These are phyloP conservation scores for Trichocladium uniseriatum DNA, from an alignment of 495 filamentous ascomycete genomes.

Conservation along the genomic window DNA sequence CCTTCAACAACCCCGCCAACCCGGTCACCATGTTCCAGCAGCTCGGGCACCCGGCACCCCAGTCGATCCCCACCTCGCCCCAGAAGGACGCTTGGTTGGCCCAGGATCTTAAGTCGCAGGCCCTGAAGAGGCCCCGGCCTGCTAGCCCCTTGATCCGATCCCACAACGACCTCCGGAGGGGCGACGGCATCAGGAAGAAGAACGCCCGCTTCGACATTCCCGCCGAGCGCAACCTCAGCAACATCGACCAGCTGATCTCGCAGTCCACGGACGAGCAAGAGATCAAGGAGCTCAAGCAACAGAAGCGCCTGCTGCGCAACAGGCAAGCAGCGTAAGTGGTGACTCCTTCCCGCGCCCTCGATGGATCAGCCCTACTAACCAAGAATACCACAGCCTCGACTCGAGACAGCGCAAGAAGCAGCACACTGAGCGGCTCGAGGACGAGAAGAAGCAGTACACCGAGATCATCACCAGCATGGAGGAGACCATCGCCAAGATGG, in stretches of 20 bases:
- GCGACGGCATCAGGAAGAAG: conserved; percentile 98
- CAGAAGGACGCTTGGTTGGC: conserved; percentile 47
- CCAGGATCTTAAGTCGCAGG: conserved; percentile 48
- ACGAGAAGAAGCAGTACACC: conserved; percentile 88
- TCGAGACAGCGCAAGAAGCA: conserved; percentile 98
- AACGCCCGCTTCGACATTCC: conserved; percentile 98
- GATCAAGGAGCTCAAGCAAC: conserved; percentile 97
- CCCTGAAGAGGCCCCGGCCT: conserved; percentile 61
- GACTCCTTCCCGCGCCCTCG: neutral
- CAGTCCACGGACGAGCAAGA: conserved; percentile 84
- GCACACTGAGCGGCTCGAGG: conserved; percentile 93
- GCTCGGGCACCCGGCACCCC: conserved; percentile 28
- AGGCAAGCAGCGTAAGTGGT: conserved; percentile 84
- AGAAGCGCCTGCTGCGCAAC: conserved; percentile 91
- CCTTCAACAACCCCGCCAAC: conserved; percentile 42
- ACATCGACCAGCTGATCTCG: conserved; percentile 89
- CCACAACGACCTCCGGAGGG: conserved; percentile 68
- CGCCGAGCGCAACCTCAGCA: conserved; percentile 80
- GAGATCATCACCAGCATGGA: conserved; percentile 66
- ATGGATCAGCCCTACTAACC: conserved; percentile 26
- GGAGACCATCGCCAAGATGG: conserved; percentile 61
- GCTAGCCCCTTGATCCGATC: conserved; percentile 67
- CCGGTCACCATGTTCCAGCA: conserved; percentile 45
- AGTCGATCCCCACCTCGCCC: conserved; percentile 42
- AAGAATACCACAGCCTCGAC: conserved; percentile 57